Base-by-base conservation (phyloP, 2,329 filamentous ascomycete species). In the Alternaria solani region DNA sequence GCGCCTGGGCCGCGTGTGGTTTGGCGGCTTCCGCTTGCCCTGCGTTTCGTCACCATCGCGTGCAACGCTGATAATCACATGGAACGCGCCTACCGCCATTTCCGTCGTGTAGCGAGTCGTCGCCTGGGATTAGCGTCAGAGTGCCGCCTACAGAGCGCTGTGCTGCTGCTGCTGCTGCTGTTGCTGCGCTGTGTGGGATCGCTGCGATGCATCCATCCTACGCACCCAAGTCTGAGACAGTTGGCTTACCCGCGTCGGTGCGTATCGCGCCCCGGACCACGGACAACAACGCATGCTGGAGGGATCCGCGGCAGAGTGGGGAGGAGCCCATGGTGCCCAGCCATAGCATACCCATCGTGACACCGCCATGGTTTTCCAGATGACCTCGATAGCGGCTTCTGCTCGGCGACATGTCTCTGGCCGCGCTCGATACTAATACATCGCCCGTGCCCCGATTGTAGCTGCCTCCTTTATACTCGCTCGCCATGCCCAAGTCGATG, bases 401-500 rank as follows among this genome's bases (percentile, higher is more conserved):
- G 49, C 51, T 56, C 54, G 51, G 55, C 46, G 51, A 43, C 39
- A 54, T 59, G 58, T 61, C 51, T 60, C 58, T 60, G 56, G 56
- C 44, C 52, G 52, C 60, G 51, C 47, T 43, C 41, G 53, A 53
- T 43, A 46, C 65, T 63, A 62, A 66, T 61, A 68, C 39, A 51
- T 39, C 7, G 34, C 46, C 14, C 32, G 36, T 47, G 51, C 61
- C 51, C 59, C 23, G 58, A 46, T 47, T 42, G 41, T 63, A 55
- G 44, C 42, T 58, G 30, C 59, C 34, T 55, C 25, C 43, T 39
- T 41, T 49, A 30, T 56, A 48, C 38, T 23, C 30, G 38, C 57
- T 38, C 69, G 67, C 68, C 58, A 78, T 78, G 75, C 70, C 75
- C 59, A 75, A 73, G 64, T 78, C 77, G 9, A 65, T 72, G 41